Conservation (phyloP, 805 yeast species). For the Ogataea corticis region DNA sequence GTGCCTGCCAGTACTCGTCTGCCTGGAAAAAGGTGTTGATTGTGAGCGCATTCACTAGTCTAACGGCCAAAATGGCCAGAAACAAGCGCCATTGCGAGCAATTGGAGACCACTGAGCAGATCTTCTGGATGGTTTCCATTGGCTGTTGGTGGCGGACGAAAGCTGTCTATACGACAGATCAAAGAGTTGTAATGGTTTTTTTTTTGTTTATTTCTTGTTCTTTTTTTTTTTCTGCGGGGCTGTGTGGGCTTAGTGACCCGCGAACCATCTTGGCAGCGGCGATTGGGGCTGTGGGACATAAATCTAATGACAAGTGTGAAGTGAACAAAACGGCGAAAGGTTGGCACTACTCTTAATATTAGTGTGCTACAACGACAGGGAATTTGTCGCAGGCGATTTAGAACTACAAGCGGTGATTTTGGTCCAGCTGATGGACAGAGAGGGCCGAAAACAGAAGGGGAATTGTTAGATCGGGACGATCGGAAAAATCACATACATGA, state of each 20-base stretch:
- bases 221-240: slow-evolving; percentile 3
- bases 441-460: no score
- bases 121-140: no score
- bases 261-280: background rate
- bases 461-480: no score
- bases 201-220: background rate
- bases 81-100: slow-evolving; percentile 1
- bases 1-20: slow-evolving; percentile 90
- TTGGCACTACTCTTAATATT: background rate
- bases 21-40: slow-evolving; percentile 87
- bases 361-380: background rate
- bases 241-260: slow-evolving; percentile 2
- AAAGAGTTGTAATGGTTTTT: background rate
- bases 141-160: no score
- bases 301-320: slow-evolving; percentile 3
- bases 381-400: background rate
- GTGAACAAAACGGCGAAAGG: background rate
- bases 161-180: no score
- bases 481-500: background rate
- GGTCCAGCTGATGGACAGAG: no score
- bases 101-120: background rate
- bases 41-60: slow-evolving; percentile 64
- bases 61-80: slow-evolving; percentile 35
- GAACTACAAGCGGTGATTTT: no score
- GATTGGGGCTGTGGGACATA: background rate